These are phyloP conservation scores for Xylaria flabelliformis DNA, from an alignment of 495 filamentous ascomycete species.

Conservation along the genomic window DNA sequence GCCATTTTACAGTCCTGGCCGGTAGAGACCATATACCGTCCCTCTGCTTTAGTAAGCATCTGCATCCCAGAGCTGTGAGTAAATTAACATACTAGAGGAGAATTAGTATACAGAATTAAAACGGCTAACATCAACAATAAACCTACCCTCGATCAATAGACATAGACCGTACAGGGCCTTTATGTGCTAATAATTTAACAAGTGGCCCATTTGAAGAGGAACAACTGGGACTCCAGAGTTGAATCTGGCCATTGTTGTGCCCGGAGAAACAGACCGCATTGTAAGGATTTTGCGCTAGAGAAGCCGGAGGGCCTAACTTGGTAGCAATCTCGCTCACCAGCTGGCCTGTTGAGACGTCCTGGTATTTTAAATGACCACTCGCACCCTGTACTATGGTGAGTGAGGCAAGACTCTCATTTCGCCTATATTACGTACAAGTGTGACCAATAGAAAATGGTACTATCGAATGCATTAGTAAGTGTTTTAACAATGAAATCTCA, in stretches of 20 bases:
- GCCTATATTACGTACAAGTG: slow-evolving; percentile 63
- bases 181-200: slow-evolving; percentile 93
- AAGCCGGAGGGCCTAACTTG: slow-evolving; percentile 79
- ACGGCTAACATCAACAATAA: background rate
- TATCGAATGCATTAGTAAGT: slow-evolving; percentile 14
- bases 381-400: slow-evolving; percentile 64
- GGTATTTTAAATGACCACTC: slow-evolving; percentile 88
- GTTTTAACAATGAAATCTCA: background rate
- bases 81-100: slow-evolving; percentile 11
- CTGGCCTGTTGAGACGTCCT: slow-evolving; percentile 91
- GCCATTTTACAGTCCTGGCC: slow-evolving; percentile 92
- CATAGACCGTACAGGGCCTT: slow-evolving; percentile 86
- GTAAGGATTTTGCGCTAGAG: slow-evolving; percentile 83
- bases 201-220: slow-evolving; percentile 70
- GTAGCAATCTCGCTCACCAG: slow-evolving; percentile 84
- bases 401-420: slow-evolving; percentile 7
- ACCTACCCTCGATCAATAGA: slow-evolving; percentile 71
- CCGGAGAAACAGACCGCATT: slow-evolving; percentile 92
- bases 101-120: background rate
- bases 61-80: background rate
- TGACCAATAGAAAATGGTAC: slow-evolving; percentile 93
- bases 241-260: slow-evolving; percentile 92
- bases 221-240: slow-evolving; percentile 91
- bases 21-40: slow-evolving; percentile 93
- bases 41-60: slow-evolving; percentile 50